Percentiles rank a stretch among this genome's conserved stretches.
Evolutionary conservation across 805 yeast genomes (phyloP).

Genomic region (Cyberlindnera mycetangii): DNA sequence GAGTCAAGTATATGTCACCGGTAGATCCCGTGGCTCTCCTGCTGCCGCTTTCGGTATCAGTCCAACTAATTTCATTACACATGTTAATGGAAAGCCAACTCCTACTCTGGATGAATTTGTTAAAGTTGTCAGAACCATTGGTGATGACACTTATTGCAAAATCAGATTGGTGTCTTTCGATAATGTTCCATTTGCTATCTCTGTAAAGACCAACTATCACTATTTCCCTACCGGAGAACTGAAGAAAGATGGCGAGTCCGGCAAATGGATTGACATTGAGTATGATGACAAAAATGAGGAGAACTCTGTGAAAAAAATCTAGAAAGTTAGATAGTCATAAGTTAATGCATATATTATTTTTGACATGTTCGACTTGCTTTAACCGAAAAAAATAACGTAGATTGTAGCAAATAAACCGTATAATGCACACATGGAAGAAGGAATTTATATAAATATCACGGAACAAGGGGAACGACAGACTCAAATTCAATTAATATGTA

Average conservation of each 20-base stretch:
- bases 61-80: constrained; percentile 83
- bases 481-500: too few species aligned
- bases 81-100: constrained; percentile 75
- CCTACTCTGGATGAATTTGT: constrained; percentile 67
- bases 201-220: constrained; percentile 83
- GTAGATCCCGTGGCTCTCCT: constrained; percentile 78
- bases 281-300: constrained; percentile 37
- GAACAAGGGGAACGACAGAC: too few species aligned
- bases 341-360: not conserved
- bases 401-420: not conserved
- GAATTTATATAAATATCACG: too few species aligned
- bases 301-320: constrained; percentile 20
- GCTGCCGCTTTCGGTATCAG: constrained; percentile 78
- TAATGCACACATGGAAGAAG: not conserved
- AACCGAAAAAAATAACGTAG: not conserved
- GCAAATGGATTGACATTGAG: constrained; percentile 55
- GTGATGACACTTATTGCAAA: constrained; percentile 79
- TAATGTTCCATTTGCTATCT: constrained; percentile 80
- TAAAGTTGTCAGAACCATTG: constrained; percentile 60
- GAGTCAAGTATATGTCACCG: constrained; percentile 78
- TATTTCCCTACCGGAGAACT: constrained; percentile 76
- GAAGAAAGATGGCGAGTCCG: constrained; percentile 42
- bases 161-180: constrained; percentile 81
- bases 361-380: not conserved
- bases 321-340: not conserved